phyloP scores from a whole-genome alignment of 2,329 filamentous ascomycete genomes.

The Celoporthe dispersa region DNA sequence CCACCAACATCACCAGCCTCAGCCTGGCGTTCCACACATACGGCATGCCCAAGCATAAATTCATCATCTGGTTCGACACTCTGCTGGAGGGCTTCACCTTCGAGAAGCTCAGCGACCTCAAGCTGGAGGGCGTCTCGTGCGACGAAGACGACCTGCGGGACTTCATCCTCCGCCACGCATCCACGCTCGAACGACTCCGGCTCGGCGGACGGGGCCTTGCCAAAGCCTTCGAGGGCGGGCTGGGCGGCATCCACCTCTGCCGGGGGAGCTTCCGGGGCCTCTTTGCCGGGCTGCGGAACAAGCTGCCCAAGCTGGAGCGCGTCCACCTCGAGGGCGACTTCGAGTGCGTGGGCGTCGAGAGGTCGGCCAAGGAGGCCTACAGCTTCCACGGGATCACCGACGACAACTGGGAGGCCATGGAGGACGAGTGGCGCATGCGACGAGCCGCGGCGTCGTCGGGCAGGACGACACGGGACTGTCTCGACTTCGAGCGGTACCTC shows the following conservation, averaged over 20 bases:
- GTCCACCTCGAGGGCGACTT: slow-evolving; percentile 53
- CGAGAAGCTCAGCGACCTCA: slow-evolving; percentile 45
- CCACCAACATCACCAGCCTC: slow-evolving; percentile 43
- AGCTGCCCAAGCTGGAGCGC: slow-evolving; percentile 44
- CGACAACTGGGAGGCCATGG: slow-evolving; percentile 45
- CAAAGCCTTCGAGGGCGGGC: slow-evolving; percentile 43
- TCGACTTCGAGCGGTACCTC: slow-evolving; percentile 47
- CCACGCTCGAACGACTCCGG: slow-evolving; percentile 46
- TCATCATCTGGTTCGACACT: slow-evolving; percentile 46
- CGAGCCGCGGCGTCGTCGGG: slow-evolving; percentile 37
- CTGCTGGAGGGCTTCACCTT: slow-evolving; percentile 45
- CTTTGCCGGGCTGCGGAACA: slow-evolving; percentile 45
- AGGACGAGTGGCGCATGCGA: slow-evolving; percentile 22
- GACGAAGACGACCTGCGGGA: slow-evolving; percentile 48
- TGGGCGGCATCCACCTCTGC: slow-evolving; percentile 50
- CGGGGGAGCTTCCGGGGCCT: slow-evolving; percentile 50
- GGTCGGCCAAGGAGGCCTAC: slow-evolving; percentile 45
- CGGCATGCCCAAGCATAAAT: slow-evolving; percentile 45
- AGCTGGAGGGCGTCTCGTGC: slow-evolving; percentile 48
- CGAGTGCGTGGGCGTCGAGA: slow-evolving; percentile 45
- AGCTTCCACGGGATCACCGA: slow-evolving; percentile 48
- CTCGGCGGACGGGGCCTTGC: slow-evolving; percentile 51
- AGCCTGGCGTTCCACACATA: slow-evolving; percentile 48
- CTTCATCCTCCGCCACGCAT: slow-evolving; percentile 47
- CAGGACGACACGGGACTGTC: slow-evolving; percentile 41